Evolutionary conservation across 805 yeast species (phyloP), one percentile per base, ranked within the genome.

Genomic region (Candida hungchunana): DNA sequence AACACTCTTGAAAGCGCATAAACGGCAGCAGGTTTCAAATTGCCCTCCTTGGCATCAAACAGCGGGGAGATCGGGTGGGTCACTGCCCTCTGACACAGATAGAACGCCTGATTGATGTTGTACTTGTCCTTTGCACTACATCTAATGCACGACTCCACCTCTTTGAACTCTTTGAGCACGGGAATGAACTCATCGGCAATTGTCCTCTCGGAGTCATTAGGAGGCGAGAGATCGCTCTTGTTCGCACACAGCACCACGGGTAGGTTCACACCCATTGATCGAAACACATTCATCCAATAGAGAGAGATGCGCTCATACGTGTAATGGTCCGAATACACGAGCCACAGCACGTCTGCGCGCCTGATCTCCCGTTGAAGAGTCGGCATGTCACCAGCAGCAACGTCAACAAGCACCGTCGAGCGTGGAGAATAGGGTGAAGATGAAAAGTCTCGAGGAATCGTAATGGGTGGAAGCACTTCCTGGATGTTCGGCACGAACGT

Each of bases 201-300:
- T 1, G 65, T 55, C 7, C 66, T 60, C 23, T 72, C 74, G 1
- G 73, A 62, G 30, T 73, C 75, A 12, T 63, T 50, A 0, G 66
- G 58, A 1, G 53, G 40, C 4, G 38, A 53, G 48, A 35, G 44
- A 38, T 84, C 94, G 14, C 79, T 69, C 51, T 86, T 88, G 59
- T 88, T 93, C 36, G 89, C 88, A 59, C 95, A 82, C 3, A 93
- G 63, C 1, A 93, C 86, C n/a, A 93, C 80, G 0, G 99, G 98
- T 11, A 90, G 59, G 53, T 93, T 93, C 39, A 90, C 87, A 4
- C 98, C 99, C 72, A 87, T 69, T 0, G 95, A 85, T 43, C 99
- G 69, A 51, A 93, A 82, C 67, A 82, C 74, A 34, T 94, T 93
- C 73, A 93, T 80, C 99, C 99, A 93, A 58, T 88, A 88, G 17